A percentile compares a stretch with the other conserved stretches of the same genome.
Conservation (phyloP, 768 basidiomycete genomes). For the Psilocybe subaeruginosa region DNA sequence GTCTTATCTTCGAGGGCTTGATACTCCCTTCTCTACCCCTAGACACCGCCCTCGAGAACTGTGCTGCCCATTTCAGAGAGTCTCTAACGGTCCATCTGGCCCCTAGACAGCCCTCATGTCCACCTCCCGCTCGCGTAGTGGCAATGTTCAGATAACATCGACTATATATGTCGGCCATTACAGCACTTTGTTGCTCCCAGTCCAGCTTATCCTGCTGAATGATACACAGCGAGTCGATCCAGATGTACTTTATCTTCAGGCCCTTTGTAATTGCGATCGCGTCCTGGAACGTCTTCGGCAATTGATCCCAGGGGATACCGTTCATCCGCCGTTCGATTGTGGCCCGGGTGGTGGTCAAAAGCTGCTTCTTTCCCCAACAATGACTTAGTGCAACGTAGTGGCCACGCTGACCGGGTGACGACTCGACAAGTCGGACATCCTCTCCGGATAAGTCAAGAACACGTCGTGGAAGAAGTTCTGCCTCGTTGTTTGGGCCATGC, state of each 20-base stretch:
- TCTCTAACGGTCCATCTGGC: constrained; percentile 13
- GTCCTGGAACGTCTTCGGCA: constrained; percentile 18
- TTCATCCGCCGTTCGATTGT: constrained; percentile 13
- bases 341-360: constrained; percentile 13
- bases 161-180: constrained; percentile 19
- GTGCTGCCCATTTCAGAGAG: constrained; percentile 12
- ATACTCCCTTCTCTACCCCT: background rate
- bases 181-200: constrained; percentile 20
- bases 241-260: constrained; percentile 15
- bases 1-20: constrained; percentile 8
- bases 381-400: constrained; percentile 20
- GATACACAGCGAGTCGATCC: constrained; percentile 20
- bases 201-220: constrained; percentile 19
- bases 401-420: constrained; percentile 12
- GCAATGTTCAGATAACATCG: constrained; percentile 18
- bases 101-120: constrained; percentile 12
- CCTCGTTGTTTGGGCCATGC: background rate
- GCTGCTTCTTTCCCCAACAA: constrained; percentile 19
- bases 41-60: constrained; percentile 9
- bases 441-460: constrained; percentile 14
- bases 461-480: constrained; percentile 14
- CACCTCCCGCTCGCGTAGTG: constrained; percentile 16
- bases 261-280: constrained; percentile 12
- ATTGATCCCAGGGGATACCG: constrained; percentile 10
- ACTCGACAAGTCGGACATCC: constrained; percentile 14